Conservation (phyloP, 768 basidiomycete genomes). For the Clitopilus passeckerianus region DNA sequence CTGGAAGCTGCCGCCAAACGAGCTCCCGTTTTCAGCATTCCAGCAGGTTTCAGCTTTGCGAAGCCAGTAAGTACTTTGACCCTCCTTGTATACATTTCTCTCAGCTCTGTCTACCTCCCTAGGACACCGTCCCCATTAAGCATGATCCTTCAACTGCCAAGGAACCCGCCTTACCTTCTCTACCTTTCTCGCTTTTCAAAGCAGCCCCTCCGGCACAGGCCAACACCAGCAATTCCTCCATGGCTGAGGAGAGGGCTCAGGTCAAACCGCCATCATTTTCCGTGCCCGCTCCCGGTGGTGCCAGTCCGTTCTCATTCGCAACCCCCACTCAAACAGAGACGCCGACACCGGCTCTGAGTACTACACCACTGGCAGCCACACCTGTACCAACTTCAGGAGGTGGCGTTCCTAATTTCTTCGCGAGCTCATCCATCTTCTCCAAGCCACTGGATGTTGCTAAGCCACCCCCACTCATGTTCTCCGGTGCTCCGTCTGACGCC, state of each 20-base stretch:
- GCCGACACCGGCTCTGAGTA: not conserved
- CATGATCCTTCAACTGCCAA: slow-evolving; percentile 41
- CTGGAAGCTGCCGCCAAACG: slow-evolving; percentile 54
- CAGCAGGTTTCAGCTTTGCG: slow-evolving; percentile 63
- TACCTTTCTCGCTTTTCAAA: slow-evolving; percentile 63
- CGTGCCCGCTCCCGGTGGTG: not conserved
- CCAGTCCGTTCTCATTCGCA: not conserved
- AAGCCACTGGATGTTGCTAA: slow-evolving; percentile 28
- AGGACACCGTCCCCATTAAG: slow-evolving; percentile 27
- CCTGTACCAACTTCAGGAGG: slow-evolving; percentile 11
- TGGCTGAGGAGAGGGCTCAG: not conserved
- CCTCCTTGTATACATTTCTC: not conserved
- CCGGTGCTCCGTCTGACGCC: slow-evolving; percentile 1
- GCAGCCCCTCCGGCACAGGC: slow-evolving; percentile 14
- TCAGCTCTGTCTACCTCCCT: slow-evolving; percentile 3
- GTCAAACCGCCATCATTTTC: not conserved
- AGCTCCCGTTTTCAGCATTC: slow-evolving; percentile 53
- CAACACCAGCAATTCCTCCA: slow-evolving; percentile 11
- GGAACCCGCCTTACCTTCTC: slow-evolving; percentile 59
- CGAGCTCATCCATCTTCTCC: slow-evolving; percentile 40
- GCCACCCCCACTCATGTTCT: slow-evolving; percentile 19
- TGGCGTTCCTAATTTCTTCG: slow-evolving; percentile 62
- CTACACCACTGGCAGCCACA: not conserved
- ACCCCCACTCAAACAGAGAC: not conserved
- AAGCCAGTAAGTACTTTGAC: slow-evolving; percentile 42